phyloP scores from a whole-genome alignment of 106 monocot species.

The Apostasia ramifera region DNA sequence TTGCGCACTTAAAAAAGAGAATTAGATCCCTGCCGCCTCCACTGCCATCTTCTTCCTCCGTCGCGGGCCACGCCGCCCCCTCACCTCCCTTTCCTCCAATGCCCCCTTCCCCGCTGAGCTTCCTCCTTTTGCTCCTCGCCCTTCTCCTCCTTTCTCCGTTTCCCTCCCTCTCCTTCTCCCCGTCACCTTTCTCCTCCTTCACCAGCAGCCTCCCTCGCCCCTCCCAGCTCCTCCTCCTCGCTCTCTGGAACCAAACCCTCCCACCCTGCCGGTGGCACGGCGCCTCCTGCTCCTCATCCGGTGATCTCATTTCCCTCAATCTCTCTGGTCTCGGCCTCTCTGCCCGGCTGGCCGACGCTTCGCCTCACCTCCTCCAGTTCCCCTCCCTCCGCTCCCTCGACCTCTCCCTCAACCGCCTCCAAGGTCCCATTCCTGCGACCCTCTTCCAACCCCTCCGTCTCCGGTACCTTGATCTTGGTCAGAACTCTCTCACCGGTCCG shows the following conservation, averaged over 20 bases:
- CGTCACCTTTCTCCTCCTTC: constrained; percentile 41
- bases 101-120: too few species aligned
- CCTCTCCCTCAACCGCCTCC: constrained; percentile 41
- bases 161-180: neutral
- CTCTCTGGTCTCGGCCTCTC: constrained; percentile 33
- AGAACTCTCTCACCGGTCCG: constrained; percentile 41
- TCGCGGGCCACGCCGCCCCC: too few species aligned
- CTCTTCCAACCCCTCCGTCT: constrained; percentile 32
- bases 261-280: constrained; percentile 39
- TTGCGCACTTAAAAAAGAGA: too few species aligned
- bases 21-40: too few species aligned
- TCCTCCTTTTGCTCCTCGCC: neutral
- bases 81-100: too few species aligned
- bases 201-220: constrained; percentile 14
- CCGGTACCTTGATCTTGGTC: constrained; percentile 25
- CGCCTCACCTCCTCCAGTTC: constrained; percentile 25
- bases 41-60: too few species aligned
- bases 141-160: neutral
- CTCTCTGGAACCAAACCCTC: constrained; percentile 33
- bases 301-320: constrained; percentile 29
- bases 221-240: constrained; percentile 30
- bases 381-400: constrained; percentile 28
- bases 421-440: constrained; percentile 42
- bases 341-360: constrained; percentile 16
- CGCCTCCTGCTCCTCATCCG: constrained; percentile 26